phyloP scores from a whole-genome alignment of 1,139 yeast species.

The Saccharomyces hybrid region DNA sequence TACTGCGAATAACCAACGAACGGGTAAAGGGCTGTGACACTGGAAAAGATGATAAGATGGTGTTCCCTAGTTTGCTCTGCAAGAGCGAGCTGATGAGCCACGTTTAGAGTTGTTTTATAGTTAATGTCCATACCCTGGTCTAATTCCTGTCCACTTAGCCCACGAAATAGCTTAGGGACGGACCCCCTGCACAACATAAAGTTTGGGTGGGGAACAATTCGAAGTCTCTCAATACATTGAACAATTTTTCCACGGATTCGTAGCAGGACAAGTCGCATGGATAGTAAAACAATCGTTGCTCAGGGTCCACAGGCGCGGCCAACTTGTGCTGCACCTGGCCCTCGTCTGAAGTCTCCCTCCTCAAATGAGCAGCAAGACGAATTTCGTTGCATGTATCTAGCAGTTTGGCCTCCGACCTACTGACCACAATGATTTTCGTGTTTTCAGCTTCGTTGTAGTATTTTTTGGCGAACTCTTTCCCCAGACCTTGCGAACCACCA shows the following conservation, averaged over 20 bases:
- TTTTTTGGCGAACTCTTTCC: conserved; percentile 65
- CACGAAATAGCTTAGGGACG: conserved; percentile 68
- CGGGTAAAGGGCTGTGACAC: conserved; percentile 76
- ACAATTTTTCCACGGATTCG: conserved; percentile 40
- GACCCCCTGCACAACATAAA: conserved; percentile 88
- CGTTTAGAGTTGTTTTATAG: conserved; percentile 64
- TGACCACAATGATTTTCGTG: conserved; percentile 64
- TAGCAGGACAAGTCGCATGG: conserved; percentile 64
- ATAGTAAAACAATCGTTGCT: conserved; percentile 40
- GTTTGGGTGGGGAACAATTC: conserved; percentile 55
- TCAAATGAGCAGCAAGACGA: conserved; percentile 2
- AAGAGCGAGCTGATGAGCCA: conserved; percentile 52
- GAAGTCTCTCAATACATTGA: conserved; percentile 28
- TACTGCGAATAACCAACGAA: conserved; percentile 88
- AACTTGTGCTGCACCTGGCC: conserved; percentile 1
- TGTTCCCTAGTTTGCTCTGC: conserved; percentile 6
- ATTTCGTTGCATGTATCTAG: conserved; percentile 43
- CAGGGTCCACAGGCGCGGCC: background rate
- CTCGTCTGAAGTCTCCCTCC: background rate
- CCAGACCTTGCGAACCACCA: conserved; percentile 95
- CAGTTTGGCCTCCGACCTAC: conserved; percentile 61
- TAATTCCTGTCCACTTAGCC: conserved; percentile 52
- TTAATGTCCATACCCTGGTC: conserved; percentile 57
- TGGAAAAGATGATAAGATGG: conserved; percentile 70
- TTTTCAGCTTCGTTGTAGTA: conserved; percentile 42